Base-by-base conservation (phyloP, 192 early-diverging fungal species). In the Umbelopsis vinacea region DNA sequence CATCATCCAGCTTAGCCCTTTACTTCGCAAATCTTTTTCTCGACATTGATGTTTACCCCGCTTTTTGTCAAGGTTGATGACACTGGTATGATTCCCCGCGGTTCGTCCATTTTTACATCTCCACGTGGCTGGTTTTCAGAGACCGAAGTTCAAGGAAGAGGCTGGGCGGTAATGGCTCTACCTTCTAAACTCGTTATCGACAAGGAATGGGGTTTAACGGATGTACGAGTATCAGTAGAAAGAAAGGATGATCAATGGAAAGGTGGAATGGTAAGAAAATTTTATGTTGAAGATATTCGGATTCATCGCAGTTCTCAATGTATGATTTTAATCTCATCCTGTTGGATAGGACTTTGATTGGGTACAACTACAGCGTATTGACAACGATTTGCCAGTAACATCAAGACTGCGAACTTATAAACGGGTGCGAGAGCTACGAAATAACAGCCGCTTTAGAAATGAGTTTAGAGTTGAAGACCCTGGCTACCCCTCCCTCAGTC, bases 211-310 rank as follows among this genome's bases (percentile, higher is more conserved):
- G 57, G 57, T 37, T 6, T 63, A 0, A 63, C 57, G 0, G 57
- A 63, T 33, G 57, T 63, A 19, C 29, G 29, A 35, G 57, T 63
- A 10, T 63, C 57, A 6, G 26, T 63, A 37, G 57, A 63, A 37
- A 11, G 57, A 63, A 63, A 63, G 37, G 57, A 63, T 63, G 57
- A 63, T 14, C 57, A 63, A 63, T 63, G 57, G 57, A 63, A 63
- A 37, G 57, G 57, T 6, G 57, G 57, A 63, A 63, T 63, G 57
- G 57, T 63, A 63, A 63, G 57, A 12, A 50, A 17, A 46, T 4
- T 17, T 6, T 50, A 21, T n/a, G 5, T 15, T 19, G 15, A 17
- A 50, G 1, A 50, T 15, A 50, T 21, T 50, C 4, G 14, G 7
- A 21, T 50, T 17, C 15, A 50, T 19, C 5, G 5, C 15, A 6